phyloP scores from a whole-genome alignment of 2,329 filamentous ascomycete genomes.

The Decorospora gaudefroyi region DNA sequence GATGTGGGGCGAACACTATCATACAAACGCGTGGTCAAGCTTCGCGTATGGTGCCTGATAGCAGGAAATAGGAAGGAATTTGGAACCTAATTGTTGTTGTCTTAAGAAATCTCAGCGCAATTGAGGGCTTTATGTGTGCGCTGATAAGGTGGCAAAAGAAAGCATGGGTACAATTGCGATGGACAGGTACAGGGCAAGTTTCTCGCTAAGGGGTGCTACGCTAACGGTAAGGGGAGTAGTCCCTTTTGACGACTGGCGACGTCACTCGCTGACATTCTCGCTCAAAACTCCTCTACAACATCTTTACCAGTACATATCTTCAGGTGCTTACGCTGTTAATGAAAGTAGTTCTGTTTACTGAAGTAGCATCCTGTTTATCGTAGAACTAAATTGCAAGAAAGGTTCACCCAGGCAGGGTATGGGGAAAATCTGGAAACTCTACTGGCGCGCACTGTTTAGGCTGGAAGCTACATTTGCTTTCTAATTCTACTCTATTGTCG shows the following conservation, averaged over 20 bases:
- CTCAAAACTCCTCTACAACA: no score
- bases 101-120: conserved; percentile 4
- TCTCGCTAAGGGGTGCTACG: conserved; percentile 10
- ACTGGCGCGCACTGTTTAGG: no score
- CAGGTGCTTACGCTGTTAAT: no score
- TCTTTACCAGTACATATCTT: no score
- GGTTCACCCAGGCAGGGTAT: no score
- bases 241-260: not conserved
- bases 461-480: no score
- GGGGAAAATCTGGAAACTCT: no score
- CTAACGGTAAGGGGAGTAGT: conserved; percentile 19
- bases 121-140: conserved; percentile 3
- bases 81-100: not conserved
- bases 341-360: no score
- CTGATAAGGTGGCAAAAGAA: conserved; percentile 19
- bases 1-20: conserved; percentile 4
- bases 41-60: not conserved
- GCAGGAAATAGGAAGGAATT: not conserved
- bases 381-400: no score
- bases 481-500: no score
- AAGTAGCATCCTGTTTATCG: no score
- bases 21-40: conserved; percentile 3
- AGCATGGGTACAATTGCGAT: conserved; percentile 5
- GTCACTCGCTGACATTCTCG: conserved; percentile 5
- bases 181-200: conserved; percentile 6